Evolutionary conservation across 495 filamentous ascomycete species (phyloP), one percentile per base, ranked within the genome.

Genomic region (Aspergillus carlsbadensis): DNA sequence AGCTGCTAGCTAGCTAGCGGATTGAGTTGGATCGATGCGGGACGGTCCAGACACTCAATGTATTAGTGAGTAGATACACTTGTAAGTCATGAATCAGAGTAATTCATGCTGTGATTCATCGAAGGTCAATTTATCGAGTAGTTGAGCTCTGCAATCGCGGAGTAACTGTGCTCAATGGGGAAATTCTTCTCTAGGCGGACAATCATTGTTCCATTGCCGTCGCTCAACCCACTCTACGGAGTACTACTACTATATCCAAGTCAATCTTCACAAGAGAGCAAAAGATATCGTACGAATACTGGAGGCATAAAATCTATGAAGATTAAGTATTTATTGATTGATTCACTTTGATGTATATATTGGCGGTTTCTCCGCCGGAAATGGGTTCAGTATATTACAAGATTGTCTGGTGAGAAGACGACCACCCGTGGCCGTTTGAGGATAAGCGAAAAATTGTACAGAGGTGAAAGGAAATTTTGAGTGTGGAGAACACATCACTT

Each of bases 311-410:
- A 42, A 18, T 11, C 15, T 0, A 57, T 45, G 20, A 57, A 35
- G 18, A 53, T 43, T 21, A 46, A 47, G 24, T 33, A 29, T 29
- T 4, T 3, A 8, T 4, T 29, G 26, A 4, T 29, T 33, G 29
- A 51, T 43, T 31, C 34, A 56, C 45, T 52, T 41, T 36, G 43
- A 33, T 47, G 7, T 17, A 65, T 62, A 57, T 51, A 45, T 14
- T 45, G 54, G 29, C 65, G 45, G 44, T 22, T 45, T 39, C 21
- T 45, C 62, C 62, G 43, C 60, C 56, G 36, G 35, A 52, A 60
- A 42, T 46, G 47, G 56, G 45, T 62, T 55, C 57, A 44, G 24
- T 76, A 76, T 71, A 76, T 74, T 76, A 76, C 73, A 74, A 70
- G 40, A 61, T 52, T 55, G 55, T 61, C 66, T 54, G 59, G 51